phyloP scores from a whole-genome alignment of 73 alveolate genomes.

The Tetrahymena thermophila region DNA sequence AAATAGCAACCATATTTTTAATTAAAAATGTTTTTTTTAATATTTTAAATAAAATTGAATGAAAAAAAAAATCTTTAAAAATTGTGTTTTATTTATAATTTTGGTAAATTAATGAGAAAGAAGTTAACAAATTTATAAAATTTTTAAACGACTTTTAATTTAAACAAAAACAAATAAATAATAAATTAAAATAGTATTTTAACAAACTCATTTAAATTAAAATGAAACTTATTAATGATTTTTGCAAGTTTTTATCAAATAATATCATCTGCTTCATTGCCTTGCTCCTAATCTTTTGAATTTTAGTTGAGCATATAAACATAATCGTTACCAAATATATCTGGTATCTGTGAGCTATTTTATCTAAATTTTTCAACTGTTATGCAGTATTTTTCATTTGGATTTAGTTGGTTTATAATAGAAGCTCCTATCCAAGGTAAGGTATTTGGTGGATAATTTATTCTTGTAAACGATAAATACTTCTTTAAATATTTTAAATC shows the following conservation, averaged over 20 bases:
- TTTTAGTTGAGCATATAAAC: background rate
- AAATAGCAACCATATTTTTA: too few species aligned
- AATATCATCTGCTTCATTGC: background rate
- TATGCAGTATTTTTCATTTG: background rate
- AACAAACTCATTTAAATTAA: too few species aligned
- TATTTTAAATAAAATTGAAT: too few species aligned
- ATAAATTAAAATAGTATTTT: too few species aligned
- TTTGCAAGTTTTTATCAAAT: background rate
- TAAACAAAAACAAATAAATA: background rate
- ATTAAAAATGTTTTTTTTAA: too few species aligned
- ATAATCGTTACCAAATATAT: background rate
- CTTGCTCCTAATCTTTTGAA: background rate
- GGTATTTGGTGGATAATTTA: background rate
- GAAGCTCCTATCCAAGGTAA: background rate
- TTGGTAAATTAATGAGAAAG: background rate
- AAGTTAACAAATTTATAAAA: too few species aligned
- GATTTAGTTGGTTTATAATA: background rate
- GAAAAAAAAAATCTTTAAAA: too few species aligned
- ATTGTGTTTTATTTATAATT: too few species aligned
- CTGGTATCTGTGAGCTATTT: background rate
- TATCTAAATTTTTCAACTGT: background rate
- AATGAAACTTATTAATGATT: too few species aligned
- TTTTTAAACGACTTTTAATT: too few species aligned
- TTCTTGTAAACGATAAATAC: background rate
- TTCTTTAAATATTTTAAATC: background rate